Base-by-base conservation (phyloP, 1,284 basidiomycete genomes). In the Cryptococcus hybrid region DNA sequence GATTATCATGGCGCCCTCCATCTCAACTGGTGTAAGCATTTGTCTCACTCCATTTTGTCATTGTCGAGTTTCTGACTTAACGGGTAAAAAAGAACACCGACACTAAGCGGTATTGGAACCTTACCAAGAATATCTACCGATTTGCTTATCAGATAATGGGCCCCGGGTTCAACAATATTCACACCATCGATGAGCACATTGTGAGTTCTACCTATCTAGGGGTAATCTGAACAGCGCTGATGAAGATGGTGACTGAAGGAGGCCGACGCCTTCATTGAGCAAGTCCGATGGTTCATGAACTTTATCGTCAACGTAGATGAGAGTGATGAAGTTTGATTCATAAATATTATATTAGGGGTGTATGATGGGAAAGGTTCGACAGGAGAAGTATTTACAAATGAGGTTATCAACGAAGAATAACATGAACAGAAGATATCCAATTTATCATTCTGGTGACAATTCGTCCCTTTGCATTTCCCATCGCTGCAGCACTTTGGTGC, bases 41-140 rank as follows among this genome's bases (percentile, higher is more conserved):
- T 12, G 47, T 34, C 34, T 35, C 24, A 24, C 24, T 24, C 24
- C 24, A 24, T 24, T 24, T 24, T 24, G 24, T 24, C 24, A 24
- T 24, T 24, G 24, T 24, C 24, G 24, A 24, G n/a, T 24, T 24
- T 24, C 43, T 45, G n/a, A 9, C 62, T 58, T 49, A 24, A n/a
- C 24, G 24, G 24, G 24, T 24, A 24, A 24, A 24, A 34, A 36
- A 67, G 58, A 76, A 76, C 59, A 76, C 74, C 51, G 74, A 76
- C 55, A 76, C 74, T 3, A 73, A 71, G 62, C 64, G 66, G 51
- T 73, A 73, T 65, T 76, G 74, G 74, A 66, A 65, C 54, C 62
- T 76, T 47, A 75, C 74, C 35, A 52, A 55, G 7, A 75, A 74
- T 61, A 74, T 76, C 47, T 75, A 74, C 61, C 67, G 73, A 38